A percentile compares a stretch with the other conserved stretches of the same genome.
These are phyloP conservation scores for Hypoxylon sp. DNA, from an alignment of 2,329 filamentous ascomycete genomes.

Conservation along the genomic window DNA sequence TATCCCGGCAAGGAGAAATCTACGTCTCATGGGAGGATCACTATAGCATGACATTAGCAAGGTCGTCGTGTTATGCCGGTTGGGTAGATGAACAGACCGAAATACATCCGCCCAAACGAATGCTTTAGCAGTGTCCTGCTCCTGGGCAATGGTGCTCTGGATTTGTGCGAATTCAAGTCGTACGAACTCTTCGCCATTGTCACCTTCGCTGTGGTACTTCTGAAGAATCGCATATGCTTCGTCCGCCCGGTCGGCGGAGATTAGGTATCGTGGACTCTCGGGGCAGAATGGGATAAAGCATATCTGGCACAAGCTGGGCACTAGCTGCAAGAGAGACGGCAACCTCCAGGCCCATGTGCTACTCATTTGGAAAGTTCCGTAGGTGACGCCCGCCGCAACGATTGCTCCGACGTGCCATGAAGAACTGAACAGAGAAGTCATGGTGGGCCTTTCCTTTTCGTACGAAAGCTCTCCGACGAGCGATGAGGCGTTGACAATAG, in stretches of 20 bases:
- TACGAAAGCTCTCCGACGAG: slow-evolving; percentile 66
- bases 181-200: slow-evolving; percentile 63
- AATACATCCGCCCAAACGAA: slow-evolving; percentile 60
- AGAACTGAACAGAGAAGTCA: slow-evolving; percentile 67
- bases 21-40: slow-evolving; percentile 51
- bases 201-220: slow-evolving; percentile 69
- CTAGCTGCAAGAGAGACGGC: slow-evolving; percentile 56
- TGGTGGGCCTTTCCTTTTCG: slow-evolving; percentile 64
- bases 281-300: slow-evolving; percentile 55
- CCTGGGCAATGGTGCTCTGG: slow-evolving; percentile 61
- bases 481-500: slow-evolving; percentile 53
- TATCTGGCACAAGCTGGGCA: slow-evolving; percentile 42
- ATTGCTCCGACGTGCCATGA: slow-evolving; percentile 63
- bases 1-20: slow-evolving; percentile 51
- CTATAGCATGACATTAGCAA: slow-evolving; percentile 48
- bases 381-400: slow-evolving; percentile 56
- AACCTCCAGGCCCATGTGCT: slow-evolving; percentile 56
- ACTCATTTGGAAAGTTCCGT: slow-evolving; percentile 57
- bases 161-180: slow-evolving; percentile 68
- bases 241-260: slow-evolving; percentile 63
- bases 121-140: slow-evolving; percentile 58
- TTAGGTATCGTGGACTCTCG: slow-evolving; percentile 63
- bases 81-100: slow-evolving; percentile 46
- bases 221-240: slow-evolving; percentile 67
- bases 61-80: background rate